Evolutionary conservation across 345 rosid species (phyloP), one percentile per base, ranked within the genome.

Genomic region (Euphorbia peplus): DNA sequence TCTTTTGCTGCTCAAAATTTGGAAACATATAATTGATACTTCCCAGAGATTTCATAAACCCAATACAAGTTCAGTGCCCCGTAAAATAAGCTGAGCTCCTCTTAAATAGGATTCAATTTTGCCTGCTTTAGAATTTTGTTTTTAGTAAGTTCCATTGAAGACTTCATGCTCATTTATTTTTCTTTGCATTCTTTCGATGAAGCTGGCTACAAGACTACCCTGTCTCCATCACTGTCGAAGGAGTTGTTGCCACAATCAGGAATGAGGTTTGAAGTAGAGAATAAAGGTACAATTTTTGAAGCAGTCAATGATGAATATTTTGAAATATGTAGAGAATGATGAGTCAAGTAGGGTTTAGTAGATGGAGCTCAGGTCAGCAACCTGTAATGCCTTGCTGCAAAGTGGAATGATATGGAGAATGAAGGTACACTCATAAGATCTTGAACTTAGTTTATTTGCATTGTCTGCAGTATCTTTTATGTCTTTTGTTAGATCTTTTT

Each of bases 111-210:
- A 46, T 65, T 19, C 9, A 51, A 51, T 8, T 12, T 46, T 14
- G 68, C 51, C 59, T 22, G 11, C 26, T 52, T 21, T 65, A 42
- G 46, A 65, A 29, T 26, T 28, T 30, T 29, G 29, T 57, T 52
- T n/a, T 29, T n/a, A 12, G 29, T 50, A 50, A 18, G 14, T 51
- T 64, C 44, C n/a, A 51, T 7, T 55, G 21, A 64, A 64, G 61
- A 14, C 39, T 30, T 29, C 22, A 58, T 18, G 63, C 57, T 53
- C 22, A 21, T 53, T 57, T 57, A 10, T 26, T 57, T 12, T 57
- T 28, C n/a, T 30, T 4, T 13, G 3, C 63, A 4, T 51, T 65
- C 46, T 32, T 26, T 0, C 8, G 48, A 28, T 64, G 39, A 64
- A 46, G 55, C 42, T 48, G 22, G 8, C 8, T 22, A 30, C 37